Conservation (phyloP, 2,329 filamentous ascomycete genomes). For the Colletotrichum somersetense region DNA sequence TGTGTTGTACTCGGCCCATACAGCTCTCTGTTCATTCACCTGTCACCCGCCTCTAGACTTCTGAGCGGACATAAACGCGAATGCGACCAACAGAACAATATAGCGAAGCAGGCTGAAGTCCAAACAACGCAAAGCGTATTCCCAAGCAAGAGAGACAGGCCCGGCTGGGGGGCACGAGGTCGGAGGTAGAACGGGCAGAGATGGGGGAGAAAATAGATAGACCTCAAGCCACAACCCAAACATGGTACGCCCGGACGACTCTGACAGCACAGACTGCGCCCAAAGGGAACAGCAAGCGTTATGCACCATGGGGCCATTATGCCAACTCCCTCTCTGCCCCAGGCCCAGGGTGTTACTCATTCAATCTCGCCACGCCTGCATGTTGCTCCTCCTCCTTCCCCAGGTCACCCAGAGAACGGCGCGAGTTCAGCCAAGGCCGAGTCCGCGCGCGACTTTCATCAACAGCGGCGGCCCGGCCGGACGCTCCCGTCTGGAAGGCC, state of each 20-base stretch:
- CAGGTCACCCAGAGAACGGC: neutral
- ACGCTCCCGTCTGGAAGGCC: conserved; percentile 28
- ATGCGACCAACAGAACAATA: conserved; percentile 2
- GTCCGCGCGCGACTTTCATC: neutral
- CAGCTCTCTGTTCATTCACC: neutral
- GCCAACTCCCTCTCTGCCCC: neutral
- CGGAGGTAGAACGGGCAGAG: too few relatives aligned
- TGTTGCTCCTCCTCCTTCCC: neutral
- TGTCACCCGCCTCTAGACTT: neutral
- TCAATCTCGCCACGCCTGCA: neutral
- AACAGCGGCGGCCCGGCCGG: conserved; percentile 16
- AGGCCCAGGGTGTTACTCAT: neutral
- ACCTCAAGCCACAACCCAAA: neutral
- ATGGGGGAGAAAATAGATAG: neutral
- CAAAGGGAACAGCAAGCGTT: neutral
- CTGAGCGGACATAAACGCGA: neutral
- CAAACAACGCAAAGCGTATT: conserved; percentile 3
- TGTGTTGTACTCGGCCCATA: neutral
- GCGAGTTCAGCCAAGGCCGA: conserved; percentile 27
- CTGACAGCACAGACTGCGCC: conserved; percentile 8
- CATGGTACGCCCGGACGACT: neutral
- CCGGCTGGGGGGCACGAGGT: neutral
- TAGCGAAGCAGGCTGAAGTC: neutral
- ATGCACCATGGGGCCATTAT: neutral
- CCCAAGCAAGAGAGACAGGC: neutral